Evolutionary conservation across 345 rosid species (phyloP).

Genomic region (Viola odorata): DNA sequence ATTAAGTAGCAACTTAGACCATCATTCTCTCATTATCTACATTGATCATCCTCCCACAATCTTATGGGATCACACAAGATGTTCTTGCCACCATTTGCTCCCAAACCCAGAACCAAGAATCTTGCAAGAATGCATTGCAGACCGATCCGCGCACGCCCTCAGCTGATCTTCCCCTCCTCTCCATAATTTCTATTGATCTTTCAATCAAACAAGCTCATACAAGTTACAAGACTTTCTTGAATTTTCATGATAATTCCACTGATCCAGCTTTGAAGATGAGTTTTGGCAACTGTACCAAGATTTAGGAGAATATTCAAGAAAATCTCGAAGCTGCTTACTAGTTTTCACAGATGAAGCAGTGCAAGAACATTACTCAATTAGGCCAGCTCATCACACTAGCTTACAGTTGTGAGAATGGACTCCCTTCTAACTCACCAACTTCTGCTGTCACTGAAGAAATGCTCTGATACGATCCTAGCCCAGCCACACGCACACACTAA

Average conservation of each 20-base stretch:
- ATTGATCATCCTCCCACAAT: not conserved
- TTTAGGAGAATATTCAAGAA: slow-evolving; percentile 11
- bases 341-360: slow-evolving; percentile 16
- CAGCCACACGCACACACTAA: no score
- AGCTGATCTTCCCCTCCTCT: slow-evolving; percentile 23
- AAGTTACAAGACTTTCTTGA: not conserved
- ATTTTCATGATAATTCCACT: not conserved
- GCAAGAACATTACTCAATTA: slow-evolving; percentile 7
- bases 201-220: slow-evolving; percentile 1
- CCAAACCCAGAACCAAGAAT: slow-evolving; percentile 22
- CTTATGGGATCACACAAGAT: slow-evolving; percentile 11
- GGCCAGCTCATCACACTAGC: slow-evolving; percentile 9
- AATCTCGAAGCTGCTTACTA: slow-evolving; percentile 6
- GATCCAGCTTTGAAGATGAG: not conserved
- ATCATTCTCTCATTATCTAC: not conserved
- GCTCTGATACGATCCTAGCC: no score
- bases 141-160: slow-evolving; percentile 17
- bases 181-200: slow-evolving; percentile 19
- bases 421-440: slow-evolving; percentile 10
- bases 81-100: slow-evolving; percentile 19
- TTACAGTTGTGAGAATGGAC: slow-evolving; percentile 26
- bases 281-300: slow-evolving; percentile 4
- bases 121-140: slow-evolving; percentile 9
- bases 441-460: slow-evolving; percentile 19
- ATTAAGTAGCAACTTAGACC: no score